phyloP scores from a whole-genome alignment of 2,329 filamentous ascomycete species.

The Epichloe sibirici region DNA sequence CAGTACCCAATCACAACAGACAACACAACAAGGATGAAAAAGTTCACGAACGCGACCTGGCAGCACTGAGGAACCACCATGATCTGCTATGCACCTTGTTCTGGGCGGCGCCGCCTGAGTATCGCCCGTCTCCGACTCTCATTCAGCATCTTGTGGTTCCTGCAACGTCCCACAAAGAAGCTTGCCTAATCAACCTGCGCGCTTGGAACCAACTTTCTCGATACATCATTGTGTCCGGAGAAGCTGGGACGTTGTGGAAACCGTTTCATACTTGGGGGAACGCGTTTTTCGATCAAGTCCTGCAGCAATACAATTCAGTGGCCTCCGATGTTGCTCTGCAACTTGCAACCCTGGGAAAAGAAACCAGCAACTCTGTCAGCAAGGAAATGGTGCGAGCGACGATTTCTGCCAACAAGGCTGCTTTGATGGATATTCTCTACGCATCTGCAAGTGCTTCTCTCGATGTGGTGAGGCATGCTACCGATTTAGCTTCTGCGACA shows the following conservation, averaged over 20 bases:
- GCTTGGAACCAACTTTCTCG: constrained; percentile 51
- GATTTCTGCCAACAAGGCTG: constrained; percentile 38
- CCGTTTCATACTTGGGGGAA: constrained; percentile 38
- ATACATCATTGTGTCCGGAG: constrained; percentile 39
- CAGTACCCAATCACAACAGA: constrained; percentile 53
- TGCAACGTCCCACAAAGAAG: constrained; percentile 51
- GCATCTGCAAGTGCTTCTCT: constrained; percentile 36
- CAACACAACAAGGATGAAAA: constrained; percentile 51
- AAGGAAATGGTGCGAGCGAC: constrained; percentile 35
- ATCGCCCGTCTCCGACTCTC: constrained; percentile 39
- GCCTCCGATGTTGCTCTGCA: constrained; percentile 45
- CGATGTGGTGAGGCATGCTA: constrained; percentile 36
- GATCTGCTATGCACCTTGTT: constrained; percentile 55
- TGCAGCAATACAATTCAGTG: constrained; percentile 45
- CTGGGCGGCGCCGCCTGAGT: constrained; percentile 45
- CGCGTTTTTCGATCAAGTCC: constrained; percentile 42
- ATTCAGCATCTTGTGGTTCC: constrained; percentile 49
- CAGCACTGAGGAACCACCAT: constrained; percentile 55
- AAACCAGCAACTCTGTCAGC: constrained; percentile 29
- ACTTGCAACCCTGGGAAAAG: constrained; percentile 34
- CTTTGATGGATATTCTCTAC: constrained; percentile 40
- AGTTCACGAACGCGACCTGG: constrained; percentile 47
- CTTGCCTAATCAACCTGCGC: constrained; percentile 50
- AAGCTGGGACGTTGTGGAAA: constrained; percentile 36
- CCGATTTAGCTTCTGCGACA: constrained; percentile 32